Evolutionary conservation across 345 rosid genomes (phyloP), one percentile per base, ranked within the genome.

Genomic region (Triadica sebifera): DNA sequence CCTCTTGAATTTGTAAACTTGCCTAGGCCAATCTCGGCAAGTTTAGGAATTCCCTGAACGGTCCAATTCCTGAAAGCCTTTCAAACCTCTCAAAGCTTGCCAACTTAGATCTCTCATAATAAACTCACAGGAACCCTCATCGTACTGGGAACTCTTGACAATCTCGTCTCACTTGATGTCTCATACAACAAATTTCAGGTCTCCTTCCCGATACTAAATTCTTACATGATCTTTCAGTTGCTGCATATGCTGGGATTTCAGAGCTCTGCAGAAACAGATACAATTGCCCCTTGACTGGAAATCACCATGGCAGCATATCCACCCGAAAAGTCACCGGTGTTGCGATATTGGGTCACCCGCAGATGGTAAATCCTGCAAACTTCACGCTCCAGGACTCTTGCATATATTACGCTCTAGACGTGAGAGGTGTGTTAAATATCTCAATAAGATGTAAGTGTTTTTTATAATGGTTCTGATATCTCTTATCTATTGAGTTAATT

Each of bases 111-210:
- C 56, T 88, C 92, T 52, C 83, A 85, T 80, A 88, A 90, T 76
- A 73, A 10, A 77, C 81, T 90, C 67, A 75, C 85, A 19, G 91
- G 92, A 71, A 75, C 74, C 15, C 81, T 88, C 37, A 74, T 39
- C 22, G 84, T 75, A 24, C 67, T 90, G 1, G 83, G 82, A 15
- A 76, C 64, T 70, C 90, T 88, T 50, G 85, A 88, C 69, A 90
- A 90, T 75, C 92, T 88, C 66, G 92, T 88, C 63, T 87, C 86
- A 46, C 77, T 90, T 37, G 80, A 90, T 73, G 80, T 88, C 68
- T 90, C 95, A 0, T 81, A 80, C 85, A 88, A 90, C 74, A 82
- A 83, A 9, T 88, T 69, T 84, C 92, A 1, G 95, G 95, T 25
- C 66, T 70, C 53, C 85, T 90, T 73, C 95, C 94, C 6, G 82